Conservation (phyloP, 1,284 basidiomycete species). For the Fistulinella cinereoalba region DNA sequence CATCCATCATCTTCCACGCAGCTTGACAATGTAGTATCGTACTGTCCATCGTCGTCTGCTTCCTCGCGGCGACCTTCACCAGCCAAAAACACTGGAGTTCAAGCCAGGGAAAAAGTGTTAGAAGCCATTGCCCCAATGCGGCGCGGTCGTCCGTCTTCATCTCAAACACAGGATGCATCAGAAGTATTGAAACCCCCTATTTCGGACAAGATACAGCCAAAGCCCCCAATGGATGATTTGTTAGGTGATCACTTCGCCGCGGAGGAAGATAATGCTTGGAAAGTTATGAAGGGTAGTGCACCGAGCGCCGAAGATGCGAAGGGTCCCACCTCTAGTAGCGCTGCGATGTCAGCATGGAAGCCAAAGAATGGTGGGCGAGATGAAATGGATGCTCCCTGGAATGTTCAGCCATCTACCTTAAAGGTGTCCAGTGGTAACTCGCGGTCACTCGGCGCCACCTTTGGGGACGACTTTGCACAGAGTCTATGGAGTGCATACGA, state of each 20-base stretch:
- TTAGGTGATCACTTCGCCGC: constrained; percentile 42
- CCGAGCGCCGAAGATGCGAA: constrained; percentile 24
- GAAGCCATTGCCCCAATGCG: constrained; percentile 78
- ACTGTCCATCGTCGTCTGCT: constrained; percentile 32
- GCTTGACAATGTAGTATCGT: constrained; percentile 40
- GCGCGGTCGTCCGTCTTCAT: constrained; percentile 56
- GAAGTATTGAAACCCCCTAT: constrained; percentile 39
- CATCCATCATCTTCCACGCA: constrained; percentile 25
- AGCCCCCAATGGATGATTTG: constrained; percentile 36
- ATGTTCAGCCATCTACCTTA: constrained; percentile 29
- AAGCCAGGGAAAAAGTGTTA: constrained; percentile 69
- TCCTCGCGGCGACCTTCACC: constrained; percentile 20
- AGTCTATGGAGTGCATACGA: constrained; percentile 53
- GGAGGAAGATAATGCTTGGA: constrained; percentile 58
- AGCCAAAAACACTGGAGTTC: constrained; percentile 44
- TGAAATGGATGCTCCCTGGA: constrained; percentile 49
- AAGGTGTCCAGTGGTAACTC: constrained; percentile 24
- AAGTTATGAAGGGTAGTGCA: constrained; percentile 32
- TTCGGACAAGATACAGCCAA: constrained; percentile 34
- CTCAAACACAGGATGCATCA: constrained; percentile 34
- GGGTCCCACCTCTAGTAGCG: constrained; percentile 37
- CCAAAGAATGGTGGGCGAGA: constrained; percentile 17
- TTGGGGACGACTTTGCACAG: constrained; percentile 57
- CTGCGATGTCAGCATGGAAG: constrained; percentile 34
- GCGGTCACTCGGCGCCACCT: constrained; percentile 22